Evolutionary conservation across 306 rosid species (phyloP).

Genomic region (Cucumis hystrix): DNA sequence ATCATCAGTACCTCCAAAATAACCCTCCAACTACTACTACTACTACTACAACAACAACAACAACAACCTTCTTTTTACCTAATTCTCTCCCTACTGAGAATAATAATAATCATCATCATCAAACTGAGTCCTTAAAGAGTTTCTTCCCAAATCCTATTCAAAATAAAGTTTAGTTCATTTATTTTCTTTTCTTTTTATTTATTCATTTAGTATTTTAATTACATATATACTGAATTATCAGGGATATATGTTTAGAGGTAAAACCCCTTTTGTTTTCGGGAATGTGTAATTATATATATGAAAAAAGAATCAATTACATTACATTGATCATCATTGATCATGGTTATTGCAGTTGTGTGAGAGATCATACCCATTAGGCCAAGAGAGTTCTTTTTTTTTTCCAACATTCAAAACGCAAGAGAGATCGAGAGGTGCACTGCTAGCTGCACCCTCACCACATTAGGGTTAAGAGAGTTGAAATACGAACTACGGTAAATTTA

Average conservation of each 20-base stretch:
- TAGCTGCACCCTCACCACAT: too few relatives aligned
- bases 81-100: not conserved
- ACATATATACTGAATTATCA: not conserved
- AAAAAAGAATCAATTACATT: not conserved
- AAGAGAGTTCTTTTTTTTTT: too few relatives aligned
- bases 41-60: not conserved
- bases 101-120: not conserved
- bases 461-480: too few relatives aligned
- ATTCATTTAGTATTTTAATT: not conserved
- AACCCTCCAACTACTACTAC: slow-evolving; percentile 21
- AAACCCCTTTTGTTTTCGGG: not conserved
- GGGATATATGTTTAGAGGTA: not conserved
- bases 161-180: not conserved
- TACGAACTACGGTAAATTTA: too few relatives aligned
- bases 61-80: slow-evolving; percentile 21
- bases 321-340: too few relatives aligned
- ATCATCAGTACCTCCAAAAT: slow-evolving; percentile 15
- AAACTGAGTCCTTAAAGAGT: not conserved
- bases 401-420: too few relatives aligned
- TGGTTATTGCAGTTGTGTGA: not conserved
- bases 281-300: not conserved
- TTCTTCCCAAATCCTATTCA: slow-evolving; percentile 5
- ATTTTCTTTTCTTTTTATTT: not conserved
- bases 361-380: not conserved
- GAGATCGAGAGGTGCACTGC: too few relatives aligned